Conservation (phyloP, 495 filamentous ascomycete species). For the Lepraria neglecta region DNA sequence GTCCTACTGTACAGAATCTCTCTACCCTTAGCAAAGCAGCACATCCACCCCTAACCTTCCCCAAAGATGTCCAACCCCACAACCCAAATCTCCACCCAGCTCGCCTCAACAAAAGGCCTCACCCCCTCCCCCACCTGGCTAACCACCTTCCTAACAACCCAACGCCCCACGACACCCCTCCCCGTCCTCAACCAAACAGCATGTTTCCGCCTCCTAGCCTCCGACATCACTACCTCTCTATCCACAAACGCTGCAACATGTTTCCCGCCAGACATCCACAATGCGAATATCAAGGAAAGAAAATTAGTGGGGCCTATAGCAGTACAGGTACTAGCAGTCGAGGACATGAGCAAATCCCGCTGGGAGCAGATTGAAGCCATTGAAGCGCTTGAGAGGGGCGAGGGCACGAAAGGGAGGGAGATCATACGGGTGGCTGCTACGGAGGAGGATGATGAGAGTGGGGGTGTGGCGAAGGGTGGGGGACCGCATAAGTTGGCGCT, state of each 20-base stretch:
- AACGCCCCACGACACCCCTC: constrained; percentile 54
- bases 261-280: constrained; percentile 53
- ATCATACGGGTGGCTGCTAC: constrained; percentile 64
- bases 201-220: constrained; percentile 69
- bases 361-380: constrained; percentile 84
- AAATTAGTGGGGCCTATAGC: constrained; percentile 53
- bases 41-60: not conserved
- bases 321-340: constrained; percentile 78
- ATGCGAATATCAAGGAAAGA: constrained; percentile 48
- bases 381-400: constrained; percentile 76
- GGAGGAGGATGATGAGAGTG: constrained; percentile 39
- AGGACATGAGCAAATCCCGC: constrained; percentile 68
- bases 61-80: constrained; percentile 34
- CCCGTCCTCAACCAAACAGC: constrained; percentile 71
- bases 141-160: constrained; percentile 37
- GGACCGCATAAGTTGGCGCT: constrained; percentile 76
- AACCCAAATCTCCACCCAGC: constrained; percentile 39
- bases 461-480: constrained; percentile 20
- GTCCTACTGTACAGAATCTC: too few relatives aligned
- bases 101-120: constrained; percentile 41
- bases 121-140: constrained; percentile 42
- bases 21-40: not conserved
- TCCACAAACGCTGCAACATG: constrained; percentile 43
- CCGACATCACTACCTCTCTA: constrained; percentile 62
- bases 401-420: constrained; percentile 73